Evolutionary conservation across 805 yeast genomes (phyloP), one percentile per base, ranked within the genome.

Genomic region (Cyberlindnera saturnus): DNA sequence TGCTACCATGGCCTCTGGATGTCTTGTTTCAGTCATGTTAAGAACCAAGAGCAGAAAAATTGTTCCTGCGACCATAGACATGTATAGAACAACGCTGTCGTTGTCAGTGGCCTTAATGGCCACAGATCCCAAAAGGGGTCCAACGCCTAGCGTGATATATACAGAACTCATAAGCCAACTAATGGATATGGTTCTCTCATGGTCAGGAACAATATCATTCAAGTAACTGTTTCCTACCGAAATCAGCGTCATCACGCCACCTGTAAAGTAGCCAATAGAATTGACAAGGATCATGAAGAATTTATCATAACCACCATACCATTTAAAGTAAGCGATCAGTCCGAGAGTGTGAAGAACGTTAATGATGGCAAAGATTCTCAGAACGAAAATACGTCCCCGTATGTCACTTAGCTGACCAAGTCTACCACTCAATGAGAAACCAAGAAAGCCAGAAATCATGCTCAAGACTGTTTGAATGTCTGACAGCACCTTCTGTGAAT

Each of bases 161-260:
- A 56, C 41, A 10, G 49, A 46, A 15, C 58, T 47, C 61, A 56
- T 56, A 18, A 56, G 39, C 11, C 46, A 29, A 5, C 52, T 50
- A 13, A 56, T 48, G 3, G 50, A 32, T 11, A 49, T 41, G 6
- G 55, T 45, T 34, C 57, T 38, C 8, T 51, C 50, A 10, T 45
- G 40, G 5, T 47, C 39, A 2, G n/a, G 6, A 8, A 48, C 47
- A 13, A 56, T 42, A 41, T 56, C 59, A 35, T 44, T 49, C 8
- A 56, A 26, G 34, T 56, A 55, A 28, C 57, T 49, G 38, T 51
- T 53, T 5, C 61, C 59, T 32, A 43, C 50, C 6, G 59, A 50
- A 13, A 56, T 51, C 19, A 55, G 32, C 1, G 59, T 50, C 53
- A 56, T 52, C 4, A 49, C 45, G 33, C 59, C 59, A 17, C 59